These are phyloP conservation scores for Euryodendron excelsum DNA, from an alignment of 148 eudicot genomes.

Conservation along the genomic window DNA sequence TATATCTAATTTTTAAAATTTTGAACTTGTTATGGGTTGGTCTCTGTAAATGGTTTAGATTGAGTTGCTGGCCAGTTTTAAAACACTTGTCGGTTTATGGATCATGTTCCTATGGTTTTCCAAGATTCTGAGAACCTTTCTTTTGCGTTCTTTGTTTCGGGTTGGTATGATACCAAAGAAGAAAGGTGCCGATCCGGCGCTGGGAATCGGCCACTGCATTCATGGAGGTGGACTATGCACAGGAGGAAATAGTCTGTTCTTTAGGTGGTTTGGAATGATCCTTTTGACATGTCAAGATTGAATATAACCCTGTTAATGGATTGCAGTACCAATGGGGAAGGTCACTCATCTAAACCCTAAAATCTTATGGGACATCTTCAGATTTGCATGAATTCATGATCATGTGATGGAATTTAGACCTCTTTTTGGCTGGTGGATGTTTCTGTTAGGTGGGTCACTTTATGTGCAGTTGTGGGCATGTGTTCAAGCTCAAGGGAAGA, in stretches of 20 bases:
- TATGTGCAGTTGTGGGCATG: no score
- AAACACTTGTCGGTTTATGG: not conserved
- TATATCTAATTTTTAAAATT: not conserved
- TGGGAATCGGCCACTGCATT: not conserved
- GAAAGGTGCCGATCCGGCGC: not conserved
- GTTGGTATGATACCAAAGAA: not conserved
- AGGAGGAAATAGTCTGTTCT: not conserved
- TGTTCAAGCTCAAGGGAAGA: no score
- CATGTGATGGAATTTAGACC: no score
- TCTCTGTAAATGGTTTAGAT: not conserved
- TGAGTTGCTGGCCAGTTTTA: not conserved
- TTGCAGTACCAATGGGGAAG: no score
- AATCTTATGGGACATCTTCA: no score
- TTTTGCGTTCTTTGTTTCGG: not conserved
- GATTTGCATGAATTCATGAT: no score
- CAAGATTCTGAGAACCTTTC: not conserved
- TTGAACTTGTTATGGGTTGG: constrained; percentile 5
- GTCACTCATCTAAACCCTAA: no score
- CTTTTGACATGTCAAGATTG: not conserved
- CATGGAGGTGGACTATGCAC: not conserved
- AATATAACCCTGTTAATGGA: no score
- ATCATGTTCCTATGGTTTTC: not conserved
- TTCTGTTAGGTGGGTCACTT: no score
- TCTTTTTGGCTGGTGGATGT: no score
- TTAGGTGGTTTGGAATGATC: not conserved